Evolutionary conservation across 345 rosid species (phyloP).

Genomic region (Dovyalis caffra): DNA sequence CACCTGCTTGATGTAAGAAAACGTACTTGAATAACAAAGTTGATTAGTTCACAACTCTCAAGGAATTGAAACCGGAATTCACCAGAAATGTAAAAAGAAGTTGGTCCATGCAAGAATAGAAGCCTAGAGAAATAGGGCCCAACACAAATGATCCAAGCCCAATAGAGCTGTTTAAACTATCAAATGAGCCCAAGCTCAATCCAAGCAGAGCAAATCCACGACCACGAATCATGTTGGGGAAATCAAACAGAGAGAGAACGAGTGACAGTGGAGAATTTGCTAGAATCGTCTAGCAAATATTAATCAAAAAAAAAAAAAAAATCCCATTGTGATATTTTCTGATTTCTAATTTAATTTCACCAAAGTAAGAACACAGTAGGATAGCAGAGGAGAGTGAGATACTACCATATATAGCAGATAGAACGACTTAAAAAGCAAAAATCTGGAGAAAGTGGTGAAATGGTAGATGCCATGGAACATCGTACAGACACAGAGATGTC

Average conservation of each 20-base stretch:
- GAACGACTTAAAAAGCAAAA: background rate
- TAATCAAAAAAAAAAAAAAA: no score
- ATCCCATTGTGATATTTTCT: background rate
- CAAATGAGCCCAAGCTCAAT: background rate
- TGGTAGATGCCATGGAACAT: slow-evolving; percentile 43
- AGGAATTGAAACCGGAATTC: background rate
- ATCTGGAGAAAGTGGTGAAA: background rate
- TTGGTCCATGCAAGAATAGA: background rate
- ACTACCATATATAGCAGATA: no score
- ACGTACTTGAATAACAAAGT: background rate
- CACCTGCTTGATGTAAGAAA: background rate
- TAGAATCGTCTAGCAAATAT: slow-evolving; percentile 21
- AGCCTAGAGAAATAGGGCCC: background rate
- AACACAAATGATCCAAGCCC: background rate
- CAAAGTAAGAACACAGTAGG: background rate
- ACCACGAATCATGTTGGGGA: background rate
- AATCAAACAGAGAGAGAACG: background rate
- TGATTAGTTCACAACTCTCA: no score
- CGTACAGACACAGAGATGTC: slow-evolving; percentile 38
- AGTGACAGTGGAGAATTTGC: slow-evolving; percentile 14
- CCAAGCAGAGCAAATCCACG: background rate
- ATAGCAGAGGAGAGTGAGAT: background rate
- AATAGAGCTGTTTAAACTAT: background rate
- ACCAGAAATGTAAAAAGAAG: background rate
- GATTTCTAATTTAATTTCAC: background rate